Conservation (phyloP, 2,329 filamentous ascomycete genomes). For the Colletotrichum kahawae region DNA sequence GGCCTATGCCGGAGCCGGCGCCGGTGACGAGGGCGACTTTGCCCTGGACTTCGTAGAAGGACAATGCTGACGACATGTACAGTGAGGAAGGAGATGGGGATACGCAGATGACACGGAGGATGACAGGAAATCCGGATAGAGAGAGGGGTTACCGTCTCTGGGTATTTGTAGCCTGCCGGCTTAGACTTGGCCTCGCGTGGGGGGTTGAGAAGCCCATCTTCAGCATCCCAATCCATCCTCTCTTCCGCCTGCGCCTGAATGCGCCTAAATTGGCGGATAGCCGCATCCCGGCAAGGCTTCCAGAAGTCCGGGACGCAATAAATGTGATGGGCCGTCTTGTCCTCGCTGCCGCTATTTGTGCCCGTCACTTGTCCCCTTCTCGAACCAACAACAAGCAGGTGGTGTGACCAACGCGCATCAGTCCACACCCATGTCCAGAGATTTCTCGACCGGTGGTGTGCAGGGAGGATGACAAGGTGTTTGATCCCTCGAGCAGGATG, state of each 20-base stretch:
- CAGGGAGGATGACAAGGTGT: neutral
- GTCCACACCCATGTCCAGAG: neutral
- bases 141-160: neutral
- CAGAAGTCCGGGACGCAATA: neutral
- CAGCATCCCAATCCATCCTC: neutral
- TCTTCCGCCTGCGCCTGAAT: neutral
- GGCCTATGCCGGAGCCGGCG: conserved; percentile 8
- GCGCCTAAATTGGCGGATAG: neutral
- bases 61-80: neutral
- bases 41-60: conserved; percentile 14
- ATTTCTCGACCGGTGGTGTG: neutral
- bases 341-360: neutral
- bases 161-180: neutral
- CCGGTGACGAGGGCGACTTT: conserved; percentile 22
- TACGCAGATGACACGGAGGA: neutral
- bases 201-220: neutral
- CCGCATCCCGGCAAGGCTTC: neutral
- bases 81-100: neutral
- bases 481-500: neutral
- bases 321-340: neutral
- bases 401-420: neutral
- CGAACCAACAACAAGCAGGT: neutral
- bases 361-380: neutral
- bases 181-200: neutral
- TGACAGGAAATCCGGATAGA: neutral